phyloP scores from a whole-genome alignment of 495 filamentous ascomycete genomes.

The Aspergillus haitiensis region DNA sequence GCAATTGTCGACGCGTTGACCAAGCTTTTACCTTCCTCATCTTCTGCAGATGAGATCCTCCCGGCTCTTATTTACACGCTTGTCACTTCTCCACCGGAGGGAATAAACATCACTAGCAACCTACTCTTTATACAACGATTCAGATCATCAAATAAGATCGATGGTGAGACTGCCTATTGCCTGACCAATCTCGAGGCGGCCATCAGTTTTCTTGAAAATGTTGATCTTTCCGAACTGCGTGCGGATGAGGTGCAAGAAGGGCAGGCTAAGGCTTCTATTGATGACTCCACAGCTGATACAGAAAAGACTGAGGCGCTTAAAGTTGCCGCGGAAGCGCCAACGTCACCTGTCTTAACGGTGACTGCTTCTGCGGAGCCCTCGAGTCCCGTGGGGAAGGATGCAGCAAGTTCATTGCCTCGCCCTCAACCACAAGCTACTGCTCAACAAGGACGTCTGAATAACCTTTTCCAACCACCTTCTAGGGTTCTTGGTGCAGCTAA shows the following conservation, averaged over 20 bases:
- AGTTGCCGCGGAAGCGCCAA: conserved; percentile 29
- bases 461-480: conserved; percentile 78
- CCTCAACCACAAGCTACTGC: conserved; percentile 41
- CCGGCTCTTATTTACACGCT: conserved; percentile 94
- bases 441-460: conserved; percentile 69
- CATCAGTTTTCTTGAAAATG: conserved; percentile 94
- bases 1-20: conserved; percentile 88
- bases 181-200: conserved; percentile 94
- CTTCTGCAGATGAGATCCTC: conserved; percentile 94
- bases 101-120: conserved; percentile 89
- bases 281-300: conserved; percentile 53
- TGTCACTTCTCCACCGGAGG: conserved; percentile 84
- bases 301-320: conserved; percentile 36
- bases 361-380: conserved; percentile 38
- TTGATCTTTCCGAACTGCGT: conserved; percentile 87
- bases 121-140: conserved; percentile 92
- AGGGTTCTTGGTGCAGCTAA: conserved; percentile 78
- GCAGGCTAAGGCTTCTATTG: conserved; percentile 55
- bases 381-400: conserved; percentile 37
- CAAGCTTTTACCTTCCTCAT: conserved; percentile 74
- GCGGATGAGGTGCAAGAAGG: conserved; percentile 73
- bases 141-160: conserved; percentile 78
- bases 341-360: conserved; percentile 38
- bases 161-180: conserved; percentile 94
- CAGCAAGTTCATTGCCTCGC: conserved; percentile 44